Evolutionary conservation across 164 flowering plant species (phyloP).

Genomic region (Protea cynaroides): DNA sequence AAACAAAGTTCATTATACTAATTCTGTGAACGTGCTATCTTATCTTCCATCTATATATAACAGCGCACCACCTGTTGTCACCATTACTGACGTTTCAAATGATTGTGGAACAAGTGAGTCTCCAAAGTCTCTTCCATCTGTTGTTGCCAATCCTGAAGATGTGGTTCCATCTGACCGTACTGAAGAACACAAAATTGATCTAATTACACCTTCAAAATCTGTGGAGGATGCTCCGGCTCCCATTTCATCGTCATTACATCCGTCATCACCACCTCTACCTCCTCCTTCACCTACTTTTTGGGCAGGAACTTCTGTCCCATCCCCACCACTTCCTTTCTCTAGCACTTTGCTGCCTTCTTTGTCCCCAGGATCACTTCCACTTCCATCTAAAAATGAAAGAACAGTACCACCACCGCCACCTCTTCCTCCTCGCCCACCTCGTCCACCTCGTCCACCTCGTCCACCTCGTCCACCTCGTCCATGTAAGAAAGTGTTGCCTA

Average conservation of each 20-base stretch:
- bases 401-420: too few species aligned
- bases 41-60: slow-evolving; percentile 69
- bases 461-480: too few species aligned
- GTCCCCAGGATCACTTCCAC: too few species aligned
- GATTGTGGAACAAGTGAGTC: slow-evolving; percentile 26
- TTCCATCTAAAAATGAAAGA: too few species aligned
- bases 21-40: slow-evolving; percentile 48
- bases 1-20: slow-evolving; percentile 40
- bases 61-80: slow-evolving; percentile 65
- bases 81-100: slow-evolving; percentile 27
- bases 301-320: neutral
- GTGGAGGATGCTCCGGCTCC: slow-evolving; percentile 10
- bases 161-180: slow-evolving; percentile 15
- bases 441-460: too few species aligned
- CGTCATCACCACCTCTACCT: neutral
- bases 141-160: slow-evolving; percentile 11
- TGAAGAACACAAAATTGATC: slow-evolving; percentile 5
- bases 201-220: slow-evolving; percentile 14
- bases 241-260: neutral
- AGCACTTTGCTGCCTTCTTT: too few species aligned
- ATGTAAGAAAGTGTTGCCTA: too few species aligned
- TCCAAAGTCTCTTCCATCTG: slow-evolving; percentile 18
- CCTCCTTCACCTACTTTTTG: neutral
- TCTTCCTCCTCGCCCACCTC: too few species aligned
- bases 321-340: neutral